Percentiles rank a stretch among this genome's conserved stretches.
Conservation (phyloP, 2,329 filamentous ascomycete genomes). For the Plenodomus tracheiphilus region DNA sequence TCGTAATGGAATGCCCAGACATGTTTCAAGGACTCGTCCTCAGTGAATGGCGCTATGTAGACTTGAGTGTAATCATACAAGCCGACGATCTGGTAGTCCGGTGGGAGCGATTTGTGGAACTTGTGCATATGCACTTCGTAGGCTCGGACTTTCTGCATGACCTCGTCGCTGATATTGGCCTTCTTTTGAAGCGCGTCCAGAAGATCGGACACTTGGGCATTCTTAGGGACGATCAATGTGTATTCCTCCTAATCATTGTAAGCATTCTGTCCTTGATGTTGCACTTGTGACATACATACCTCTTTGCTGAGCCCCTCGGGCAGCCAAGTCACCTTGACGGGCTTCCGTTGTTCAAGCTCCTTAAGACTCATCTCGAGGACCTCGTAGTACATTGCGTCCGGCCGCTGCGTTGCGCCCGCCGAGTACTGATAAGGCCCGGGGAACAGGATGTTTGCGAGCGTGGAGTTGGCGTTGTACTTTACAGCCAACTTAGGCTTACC, state of each 20-base stretch:
- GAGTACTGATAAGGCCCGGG: slow-evolving; percentile 71
- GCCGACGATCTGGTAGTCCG: slow-evolving; percentile 73
- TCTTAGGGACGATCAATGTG: slow-evolving; percentile 87
- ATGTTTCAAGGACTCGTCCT: slow-evolving; percentile 67
- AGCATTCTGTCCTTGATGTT: slow-evolving; percentile 5
- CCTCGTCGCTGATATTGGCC: slow-evolving; percentile 75
- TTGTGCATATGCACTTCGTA: slow-evolving; percentile 84
- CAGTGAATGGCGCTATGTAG: slow-evolving; percentile 78
- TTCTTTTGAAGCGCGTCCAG: slow-evolving; percentile 78
- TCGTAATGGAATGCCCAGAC: slow-evolving; percentile 92
- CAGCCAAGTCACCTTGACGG: slow-evolving; percentile 79
- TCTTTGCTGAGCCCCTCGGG: slow-evolving; percentile 92
- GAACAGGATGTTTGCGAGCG: slow-evolving; percentile 76
- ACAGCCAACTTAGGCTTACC: slow-evolving; percentile 78
- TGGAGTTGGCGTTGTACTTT: slow-evolving; percentile 71
- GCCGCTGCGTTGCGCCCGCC: slow-evolving; percentile 66
- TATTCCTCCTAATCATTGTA: slow-evolving; percentile 64
- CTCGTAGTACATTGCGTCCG: slow-evolving; percentile 87
- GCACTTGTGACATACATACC: slow-evolving; percentile 51
- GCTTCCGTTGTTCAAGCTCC: slow-evolving; percentile 92
- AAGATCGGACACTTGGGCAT: slow-evolving; percentile 77
- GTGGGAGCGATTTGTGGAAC: slow-evolving; percentile 75
- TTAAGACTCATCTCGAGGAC: slow-evolving; percentile 91
- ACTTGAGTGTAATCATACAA: slow-evolving; percentile 85
- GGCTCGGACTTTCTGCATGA: slow-evolving; percentile 72